Evolutionary conservation across 2,329 filamentous ascomycete species (phyloP), one percentile per base, ranked within the genome.

Genomic region (Lachnellula cervina): DNA sequence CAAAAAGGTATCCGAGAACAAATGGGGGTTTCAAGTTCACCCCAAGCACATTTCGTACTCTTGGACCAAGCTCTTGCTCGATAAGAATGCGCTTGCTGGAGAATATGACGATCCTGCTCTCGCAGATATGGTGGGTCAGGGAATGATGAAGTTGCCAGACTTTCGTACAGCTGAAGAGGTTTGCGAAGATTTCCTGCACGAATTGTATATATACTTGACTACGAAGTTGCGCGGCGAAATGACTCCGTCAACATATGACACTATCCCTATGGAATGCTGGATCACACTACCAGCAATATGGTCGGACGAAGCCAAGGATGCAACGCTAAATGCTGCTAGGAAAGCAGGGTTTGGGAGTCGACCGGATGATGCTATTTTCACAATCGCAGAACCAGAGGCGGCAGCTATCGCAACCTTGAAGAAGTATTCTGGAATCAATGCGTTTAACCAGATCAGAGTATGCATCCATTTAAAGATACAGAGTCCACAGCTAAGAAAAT

Each of bases 21-120:
- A 63, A 42, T 66, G 62, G 62, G 63, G 64, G 17, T 66, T 64
- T 17, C 49, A 62, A 34, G 64, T 65, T 5, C 5, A 53, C 2
- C 42, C 64, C 0, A 60, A 62, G 52, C 42, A 58, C 3, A 55
- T n/a, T 6, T 65, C 63, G 21, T 65, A 63, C 37, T 65, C 64
- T 3, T 66, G 64, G 64, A 65, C 64, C 1, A 66, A 66, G 43
- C 63, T 65, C 34, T 35, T 65, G 3, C 62, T 66, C 32, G 64
- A 66, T 19, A 59, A 59, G 14, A 61, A 59, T 51, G 55, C 64
- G 4, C 14, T 47, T 11, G 8, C n/a, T 2, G 51, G 40, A 9
- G 45, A 60, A 7, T 28, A 57, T 48, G 62, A 65, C 6, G 62
- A 65, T 35, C 62, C 57, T 1, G 28, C 58, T 0, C 60, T 65